Conservation (phyloP, 148 eudicot species). For the Rhododendron simsii region DNA sequence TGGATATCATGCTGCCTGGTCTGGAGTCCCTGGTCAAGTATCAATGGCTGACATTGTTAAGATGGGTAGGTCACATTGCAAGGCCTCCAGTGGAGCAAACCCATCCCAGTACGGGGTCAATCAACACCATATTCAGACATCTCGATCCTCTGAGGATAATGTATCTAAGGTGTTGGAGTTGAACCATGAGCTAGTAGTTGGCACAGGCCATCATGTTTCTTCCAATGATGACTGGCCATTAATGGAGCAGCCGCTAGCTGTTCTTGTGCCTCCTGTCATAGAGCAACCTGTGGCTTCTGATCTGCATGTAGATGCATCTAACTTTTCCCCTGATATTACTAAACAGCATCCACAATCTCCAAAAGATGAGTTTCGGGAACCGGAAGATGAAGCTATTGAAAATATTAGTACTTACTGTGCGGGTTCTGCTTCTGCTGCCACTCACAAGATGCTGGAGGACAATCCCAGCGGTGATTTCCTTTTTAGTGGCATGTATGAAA, state of each 20-base stretch:
- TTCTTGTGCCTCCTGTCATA: slow-evolving; percentile 23
- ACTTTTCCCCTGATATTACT: slow-evolving; percentile 23
- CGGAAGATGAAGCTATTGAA: slow-evolving; percentile 37
- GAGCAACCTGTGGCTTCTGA: slow-evolving; percentile 46
- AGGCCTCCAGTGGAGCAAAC: slow-evolving; percentile 33
- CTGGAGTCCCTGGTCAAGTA: slow-evolving; percentile 64
- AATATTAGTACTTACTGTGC: slow-evolving; percentile 14
- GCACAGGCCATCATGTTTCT: slow-evolving; percentile 28
- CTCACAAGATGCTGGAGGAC: slow-evolving; percentile 41
- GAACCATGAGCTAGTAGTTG: too few species aligned
- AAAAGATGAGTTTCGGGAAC: slow-evolving; percentile 35
- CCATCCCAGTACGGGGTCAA: slow-evolving; percentile 32
- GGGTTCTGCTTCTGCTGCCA: slow-evolving; percentile 15
- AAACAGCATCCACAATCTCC: slow-evolving; percentile 29
- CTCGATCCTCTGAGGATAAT: slow-evolving; percentile 39
- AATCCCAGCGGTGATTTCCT: slow-evolving; percentile 45
- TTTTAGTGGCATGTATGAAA: slow-evolving; percentile 46
- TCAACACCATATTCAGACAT: slow-evolving; percentile 30
- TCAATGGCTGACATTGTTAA: slow-evolving; percentile 99
- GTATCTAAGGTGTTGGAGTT: slow-evolving; percentile 7
- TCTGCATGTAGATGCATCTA: slow-evolving; percentile 34
- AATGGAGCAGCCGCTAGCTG: slow-evolving; percentile 53
- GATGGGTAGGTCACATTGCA: slow-evolving; percentile 81
- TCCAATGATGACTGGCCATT: slow-evolving; percentile 67
- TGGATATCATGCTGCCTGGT: slow-evolving; percentile 71